Evolutionary conservation across 495 filamentous ascomycete species (phyloP).

Genomic region (Hyphodiscus hymeniophilus): DNA sequence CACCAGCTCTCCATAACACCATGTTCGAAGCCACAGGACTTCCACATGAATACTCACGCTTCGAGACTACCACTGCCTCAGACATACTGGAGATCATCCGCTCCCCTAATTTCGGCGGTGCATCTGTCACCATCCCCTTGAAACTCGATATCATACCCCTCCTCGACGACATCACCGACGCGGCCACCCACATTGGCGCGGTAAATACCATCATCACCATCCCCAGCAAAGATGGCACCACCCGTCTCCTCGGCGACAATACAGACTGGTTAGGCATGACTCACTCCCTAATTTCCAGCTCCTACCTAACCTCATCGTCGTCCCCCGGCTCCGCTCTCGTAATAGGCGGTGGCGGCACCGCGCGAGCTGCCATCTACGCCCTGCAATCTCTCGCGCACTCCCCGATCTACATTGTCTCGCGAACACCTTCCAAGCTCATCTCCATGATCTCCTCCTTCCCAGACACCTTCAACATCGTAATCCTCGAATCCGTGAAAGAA

Average conservation of each 20-base stretch:
- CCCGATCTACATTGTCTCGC: conserved; percentile 82
- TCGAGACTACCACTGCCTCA: conserved; percentile 63
- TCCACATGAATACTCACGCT: conserved; percentile 75
- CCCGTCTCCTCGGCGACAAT: conserved; percentile 72
- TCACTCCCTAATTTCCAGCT: conserved; percentile 57
- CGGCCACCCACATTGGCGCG: conserved; percentile 79
- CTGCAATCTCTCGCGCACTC: conserved; percentile 74
- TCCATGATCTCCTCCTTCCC: conserved; percentile 67
- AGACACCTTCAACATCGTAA: conserved; percentile 59
- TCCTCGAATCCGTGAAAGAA: conserved; percentile 46
- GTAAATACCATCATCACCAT: conserved; percentile 85
- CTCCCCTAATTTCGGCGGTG: conserved; percentile 74
- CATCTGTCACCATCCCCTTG: conserved; percentile 90
- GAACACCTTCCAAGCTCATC: conserved; percentile 58
- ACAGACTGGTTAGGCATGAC: conserved; percentile 96
- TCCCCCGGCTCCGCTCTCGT: conserved; percentile 52
- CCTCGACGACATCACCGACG: conserved; percentile 69
- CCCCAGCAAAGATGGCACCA: conserved; percentile 22
- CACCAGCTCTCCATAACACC: conserved; percentile 82
- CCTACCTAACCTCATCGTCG: conserved; percentile 10
- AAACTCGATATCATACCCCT: conserved; percentile 82
- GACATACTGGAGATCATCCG: conserved; percentile 63
- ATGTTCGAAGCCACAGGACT: conserved; percentile 74
- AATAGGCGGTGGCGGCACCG: conserved; percentile 85
- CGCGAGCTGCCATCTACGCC: conserved; percentile 84